These are phyloP conservation scores for Cyclocybe cylindracea DNA, from an alignment of 768 basidiomycete genomes.

Conservation along the genomic window DNA sequence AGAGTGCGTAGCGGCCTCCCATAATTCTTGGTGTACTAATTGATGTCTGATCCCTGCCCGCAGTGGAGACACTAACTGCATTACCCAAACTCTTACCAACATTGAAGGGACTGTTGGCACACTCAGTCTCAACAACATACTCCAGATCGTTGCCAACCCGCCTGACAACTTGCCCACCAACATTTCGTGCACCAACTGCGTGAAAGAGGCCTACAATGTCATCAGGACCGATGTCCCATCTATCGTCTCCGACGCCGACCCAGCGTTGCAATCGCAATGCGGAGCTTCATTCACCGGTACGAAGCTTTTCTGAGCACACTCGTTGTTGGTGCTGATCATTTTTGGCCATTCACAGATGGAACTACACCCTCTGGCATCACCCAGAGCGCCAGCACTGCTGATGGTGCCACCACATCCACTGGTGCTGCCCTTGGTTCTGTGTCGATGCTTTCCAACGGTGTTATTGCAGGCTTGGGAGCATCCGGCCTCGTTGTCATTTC, in stretches of 20 bases:
- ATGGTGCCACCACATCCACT: slow-evolving; percentile 12
- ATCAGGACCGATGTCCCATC: slow-evolving; percentile 35
- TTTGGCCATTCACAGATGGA: slow-evolving; percentile 32
- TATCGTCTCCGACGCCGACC: slow-evolving; percentile 24
- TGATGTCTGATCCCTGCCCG: background rate
- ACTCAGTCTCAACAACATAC: slow-evolving; percentile 35
- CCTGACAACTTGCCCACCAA: slow-evolving; percentile 29
- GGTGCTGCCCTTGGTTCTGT: slow-evolving; percentile 16
- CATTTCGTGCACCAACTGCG: slow-evolving; percentile 53
- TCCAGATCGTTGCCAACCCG: slow-evolving; percentile 15
- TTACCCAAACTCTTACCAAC: slow-evolving; percentile 55
- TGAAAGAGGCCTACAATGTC: slow-evolving; percentile 52
- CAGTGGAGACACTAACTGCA: slow-evolving; percentile 48
- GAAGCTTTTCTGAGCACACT: slow-evolving; percentile 14
- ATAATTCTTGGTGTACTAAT: background rate
- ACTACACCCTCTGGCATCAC: slow-evolving; percentile 33
- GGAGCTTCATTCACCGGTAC: slow-evolving; percentile 55
- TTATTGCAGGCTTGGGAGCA: slow-evolving; percentile 24
- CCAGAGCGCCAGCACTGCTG: slow-evolving; percentile 30
- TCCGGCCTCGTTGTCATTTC: slow-evolving; percentile 31
- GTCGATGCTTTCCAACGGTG: slow-evolving; percentile 12
- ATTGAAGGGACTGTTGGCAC: slow-evolving; percentile 43
- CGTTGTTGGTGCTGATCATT: background rate
- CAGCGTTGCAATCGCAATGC: slow-evolving; percentile 39
- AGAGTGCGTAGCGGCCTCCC: slow-evolving; percentile 48